A percentile compares a stretch with the other conserved stretches of the same genome.
phyloP scores from a whole-genome alignment of 2,329 filamentous ascomycete genomes.

The Pseudohalonectria lignicola region DNA sequence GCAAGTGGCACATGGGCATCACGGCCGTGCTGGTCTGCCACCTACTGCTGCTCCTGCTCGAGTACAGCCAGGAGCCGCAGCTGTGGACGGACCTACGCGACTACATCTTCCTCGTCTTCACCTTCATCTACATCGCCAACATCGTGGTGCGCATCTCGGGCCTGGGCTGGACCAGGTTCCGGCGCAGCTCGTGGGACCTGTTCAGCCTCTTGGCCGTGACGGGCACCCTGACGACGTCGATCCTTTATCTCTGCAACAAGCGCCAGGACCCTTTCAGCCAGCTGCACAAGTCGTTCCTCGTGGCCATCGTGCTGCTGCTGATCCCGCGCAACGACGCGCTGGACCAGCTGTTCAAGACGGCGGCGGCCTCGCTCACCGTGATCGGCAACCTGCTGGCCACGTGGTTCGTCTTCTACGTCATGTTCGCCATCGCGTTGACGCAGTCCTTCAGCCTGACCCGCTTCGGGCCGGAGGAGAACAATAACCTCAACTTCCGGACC shows the following conservation, averaged over 20 bases:
- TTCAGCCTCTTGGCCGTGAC: conserved; percentile 73
- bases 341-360: conserved; percentile 97
- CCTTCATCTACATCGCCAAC: conserved; percentile 72
- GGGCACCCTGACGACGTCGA: conserved; percentile 73
- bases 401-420: conserved; percentile 93
- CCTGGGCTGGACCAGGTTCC: conserved; percentile 83
- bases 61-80: conserved; percentile 66
- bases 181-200: conserved; percentile 89
- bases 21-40: conserved; percentile 74
- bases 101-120: conserved; percentile 70
- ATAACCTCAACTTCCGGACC: conserved; percentile 83
- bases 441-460: conserved; percentile 92
- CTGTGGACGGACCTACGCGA: conserved; percentile 65
- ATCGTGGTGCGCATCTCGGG: conserved; percentile 76
- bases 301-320: conserved; percentile 77
- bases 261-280: conserved; percentile 55
- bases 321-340: conserved; percentile 95
- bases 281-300: conserved; percentile 88
- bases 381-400: conserved; percentile 91
- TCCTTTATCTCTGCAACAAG: conserved; percentile 55
- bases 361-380: conserved; percentile 79
- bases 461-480: conserved; percentile 61
- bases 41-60: conserved; percentile 69
- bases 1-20: conserved; percentile 78
- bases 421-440: conserved; percentile 92